Evolutionary conservation across 441 rosid species (phyloP).

Genomic region (Flueggea neowawraea): DNA sequence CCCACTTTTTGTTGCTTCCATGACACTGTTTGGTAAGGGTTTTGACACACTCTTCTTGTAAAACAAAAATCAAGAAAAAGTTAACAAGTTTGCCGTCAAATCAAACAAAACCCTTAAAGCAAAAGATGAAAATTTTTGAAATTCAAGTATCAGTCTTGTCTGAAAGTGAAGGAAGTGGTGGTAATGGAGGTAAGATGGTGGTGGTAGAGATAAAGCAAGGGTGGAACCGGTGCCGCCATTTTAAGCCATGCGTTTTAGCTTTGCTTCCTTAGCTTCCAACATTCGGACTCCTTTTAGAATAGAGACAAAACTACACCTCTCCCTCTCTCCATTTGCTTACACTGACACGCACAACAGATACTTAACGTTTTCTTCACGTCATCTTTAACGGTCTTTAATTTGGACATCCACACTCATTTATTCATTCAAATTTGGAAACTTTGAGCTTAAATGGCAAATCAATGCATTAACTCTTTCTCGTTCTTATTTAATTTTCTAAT

Average conservation of each 20-base stretch:
- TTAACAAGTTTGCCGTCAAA: slow-evolving; percentile 19
- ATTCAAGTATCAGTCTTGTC: too few species aligned
- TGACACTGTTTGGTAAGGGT: too few species aligned
- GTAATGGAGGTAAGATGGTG: background rate
- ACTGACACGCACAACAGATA: background rate
- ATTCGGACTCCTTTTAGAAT: slow-evolving; percentile 55
- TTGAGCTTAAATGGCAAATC: too few species aligned
- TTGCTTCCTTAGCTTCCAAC: slow-evolving; percentile 82
- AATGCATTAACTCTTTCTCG: too few species aligned
- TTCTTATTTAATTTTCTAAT: too few species aligned
- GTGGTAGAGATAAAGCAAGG: slow-evolving; percentile 17
- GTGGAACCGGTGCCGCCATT: slow-evolving; percentile 70
- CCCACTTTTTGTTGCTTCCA: slow-evolving; percentile 15
- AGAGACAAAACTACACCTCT: slow-evolving; percentile 49
- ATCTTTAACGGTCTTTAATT: slow-evolving; percentile 1
- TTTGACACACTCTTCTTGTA: too few species aligned
- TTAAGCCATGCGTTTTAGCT: slow-evolving; percentile 47
- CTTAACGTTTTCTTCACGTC: slow-evolving; percentile 15
- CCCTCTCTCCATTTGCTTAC: slow-evolving; percentile 1
- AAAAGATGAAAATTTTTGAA: too few species aligned
- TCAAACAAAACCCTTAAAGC: too few species aligned
- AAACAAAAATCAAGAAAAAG: too few species aligned
- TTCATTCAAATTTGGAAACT: too few species aligned
- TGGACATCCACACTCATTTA: too few species aligned
- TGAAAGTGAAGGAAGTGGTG: too few species aligned